Evolutionary conservation across 768 basidiomycete genomes (phyloP), one percentile per base, ranked within the genome.

Genomic region (Mycena vitilis): DNA sequence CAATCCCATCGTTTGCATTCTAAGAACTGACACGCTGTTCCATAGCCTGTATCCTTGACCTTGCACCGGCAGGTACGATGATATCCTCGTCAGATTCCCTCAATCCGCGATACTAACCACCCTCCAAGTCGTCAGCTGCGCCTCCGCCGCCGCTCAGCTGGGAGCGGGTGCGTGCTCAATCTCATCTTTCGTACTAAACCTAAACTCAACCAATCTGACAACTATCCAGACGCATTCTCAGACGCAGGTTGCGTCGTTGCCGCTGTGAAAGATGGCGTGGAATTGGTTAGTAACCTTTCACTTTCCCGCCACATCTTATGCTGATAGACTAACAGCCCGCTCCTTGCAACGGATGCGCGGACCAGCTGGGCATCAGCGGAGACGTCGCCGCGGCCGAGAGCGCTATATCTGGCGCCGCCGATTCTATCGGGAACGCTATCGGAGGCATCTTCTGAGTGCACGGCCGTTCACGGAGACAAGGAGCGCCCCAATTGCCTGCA

Each of bases 331-430:
- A 10, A 1, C 7, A 65, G 63, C 63, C 63, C 18, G 18, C 56
- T 16, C 58, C 63, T n/a, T 65, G 63, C 56, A 52, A 38, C 18
- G 63, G 63, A 25, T 65, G 63, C 48, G 47, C 25, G 23, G 47
- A 25, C 55, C 54, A 64, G 55, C 48, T 64, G n/a, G 63, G 63
- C 25, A 9, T 58, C 36, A 23, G 13, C 5, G n/a, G 54, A 22
- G 54, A n/a, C 34, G 1, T 64, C 16, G 63, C 47, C n/a, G 8
- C 18, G 23, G 63, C 63, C 22, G 48, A 64, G 55, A 57, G 49
- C 37, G 63, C 54, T 16, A 34, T 65, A 25, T 40, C 40, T 30
- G 30, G 30, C 30, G 30, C 30, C 30, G 30, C 30, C 30, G 30
- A 30, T 30, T 30, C 18, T 10, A 55, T 55, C 22, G 48, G 57